Evolutionary conservation across 768 basidiomycete species (phyloP).

Genomic region (Zangia roseola): DNA sequence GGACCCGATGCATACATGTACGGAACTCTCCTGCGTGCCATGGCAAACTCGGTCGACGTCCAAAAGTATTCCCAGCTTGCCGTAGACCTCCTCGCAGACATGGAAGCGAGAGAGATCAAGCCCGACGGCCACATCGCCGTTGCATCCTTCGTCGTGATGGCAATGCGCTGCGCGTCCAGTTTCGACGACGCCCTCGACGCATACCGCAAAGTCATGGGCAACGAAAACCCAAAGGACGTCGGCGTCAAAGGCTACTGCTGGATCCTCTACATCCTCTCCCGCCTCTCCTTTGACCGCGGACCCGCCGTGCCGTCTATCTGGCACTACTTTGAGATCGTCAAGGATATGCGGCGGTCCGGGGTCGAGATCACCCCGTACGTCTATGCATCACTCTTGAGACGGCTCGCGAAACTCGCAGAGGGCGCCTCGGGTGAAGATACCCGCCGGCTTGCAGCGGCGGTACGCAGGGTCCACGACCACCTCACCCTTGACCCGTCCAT

Average conservation of each 20-base stretch:
- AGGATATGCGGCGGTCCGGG: conserved; percentile 74
- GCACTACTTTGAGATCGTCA: conserved; percentile 73
- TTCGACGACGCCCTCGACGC: conserved; percentile 60
- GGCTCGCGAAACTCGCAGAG: conserved; percentile 46
- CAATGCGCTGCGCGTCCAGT: conserved; percentile 60
- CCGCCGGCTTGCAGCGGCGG: conserved; percentile 42
- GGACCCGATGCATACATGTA: conserved; percentile 57
- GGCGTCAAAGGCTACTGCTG: conserved; percentile 59
- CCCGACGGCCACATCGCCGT: conserved; percentile 44
- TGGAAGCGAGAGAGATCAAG: conserved; percentile 52
- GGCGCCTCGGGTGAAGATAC: conserved; percentile 23
- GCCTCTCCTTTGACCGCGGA: conserved; percentile 48
- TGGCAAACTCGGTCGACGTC: conserved; percentile 44
- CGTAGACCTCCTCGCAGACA: conserved; percentile 59
- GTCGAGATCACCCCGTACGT: conserved; percentile 54
- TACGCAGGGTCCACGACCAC: conserved; percentile 68
- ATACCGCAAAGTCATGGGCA: conserved; percentile 47
- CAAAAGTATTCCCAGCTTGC: conserved; percentile 49
- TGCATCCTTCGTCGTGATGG: conserved; percentile 56
- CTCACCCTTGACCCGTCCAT: conserved; percentile 79
- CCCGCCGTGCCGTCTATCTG: conserved; percentile 41
- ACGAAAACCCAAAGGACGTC: conserved; percentile 33
- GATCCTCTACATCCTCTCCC: conserved; percentile 64
- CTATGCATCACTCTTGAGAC: conserved; percentile 66
- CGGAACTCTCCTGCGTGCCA: conserved; percentile 48